These are phyloP conservation scores for Solanum chilense DNA, from an alignment of 257 asterid species.

Conservation along the genomic window DNA sequence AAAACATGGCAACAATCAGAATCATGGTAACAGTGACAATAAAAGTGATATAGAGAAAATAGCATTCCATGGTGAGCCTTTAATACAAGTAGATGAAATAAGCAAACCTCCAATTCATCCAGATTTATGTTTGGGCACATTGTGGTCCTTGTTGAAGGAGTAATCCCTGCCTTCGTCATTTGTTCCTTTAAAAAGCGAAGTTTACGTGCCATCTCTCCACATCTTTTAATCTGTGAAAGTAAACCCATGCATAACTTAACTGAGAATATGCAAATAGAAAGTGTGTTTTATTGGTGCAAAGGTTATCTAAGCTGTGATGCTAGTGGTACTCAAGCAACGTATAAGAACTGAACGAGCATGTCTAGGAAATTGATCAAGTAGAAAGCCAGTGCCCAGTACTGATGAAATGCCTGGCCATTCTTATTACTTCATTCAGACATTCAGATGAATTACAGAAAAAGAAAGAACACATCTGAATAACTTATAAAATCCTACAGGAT, in stretches of 20 bases:
- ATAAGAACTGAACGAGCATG: not conserved
- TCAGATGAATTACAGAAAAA: not conserved
- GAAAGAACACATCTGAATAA: not conserved
- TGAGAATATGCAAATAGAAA: not conserved
- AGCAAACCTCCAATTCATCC: constrained; percentile 52
- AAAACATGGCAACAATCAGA: not conserved
- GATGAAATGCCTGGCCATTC: not conserved
- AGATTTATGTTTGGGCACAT: constrained; percentile 14
- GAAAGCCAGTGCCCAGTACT: not conserved
- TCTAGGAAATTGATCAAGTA: not conserved
- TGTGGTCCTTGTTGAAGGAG: constrained; percentile 26
- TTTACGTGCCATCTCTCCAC: constrained; percentile 60
- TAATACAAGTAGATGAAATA: not conserved
- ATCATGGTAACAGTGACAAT: not conserved
- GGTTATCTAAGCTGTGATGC: not conserved
- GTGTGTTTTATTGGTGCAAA: not conserved
- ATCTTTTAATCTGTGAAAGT: constrained; percentile 38
- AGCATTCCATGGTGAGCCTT: not conserved
- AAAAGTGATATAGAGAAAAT: not conserved
- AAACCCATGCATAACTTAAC: not conserved
- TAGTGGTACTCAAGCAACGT: not conserved
- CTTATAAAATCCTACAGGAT: not conserved
- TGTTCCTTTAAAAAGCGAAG: constrained; percentile 43
- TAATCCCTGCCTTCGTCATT: constrained; percentile 37
- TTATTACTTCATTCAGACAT: not conserved